These are phyloP conservation scores for Mortierella sp. DNA, from an alignment of 371 early-diverging fungal species.

Conservation along the genomic window DNA sequence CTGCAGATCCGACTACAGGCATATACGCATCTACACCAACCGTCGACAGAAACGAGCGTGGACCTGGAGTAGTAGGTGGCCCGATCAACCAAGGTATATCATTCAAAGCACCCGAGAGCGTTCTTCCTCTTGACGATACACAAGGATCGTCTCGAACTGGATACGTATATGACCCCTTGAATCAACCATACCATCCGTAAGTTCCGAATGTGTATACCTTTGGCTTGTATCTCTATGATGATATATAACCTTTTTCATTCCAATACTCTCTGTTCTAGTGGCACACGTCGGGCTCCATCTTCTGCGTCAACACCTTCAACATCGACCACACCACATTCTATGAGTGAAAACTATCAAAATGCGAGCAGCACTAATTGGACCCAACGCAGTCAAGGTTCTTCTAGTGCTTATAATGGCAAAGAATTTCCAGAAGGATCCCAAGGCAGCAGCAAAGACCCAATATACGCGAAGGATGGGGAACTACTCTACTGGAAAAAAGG, in stretches of 20 bases:
- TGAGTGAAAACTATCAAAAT: neutral
- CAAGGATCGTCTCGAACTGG: constrained; percentile 1
- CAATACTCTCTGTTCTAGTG: constrained; percentile 7
- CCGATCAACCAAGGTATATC: constrained; percentile 13
- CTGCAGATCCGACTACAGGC: constrained; percentile 32
- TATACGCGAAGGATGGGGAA: constrained; percentile 17
- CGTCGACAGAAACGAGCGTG: constrained; percentile 21
- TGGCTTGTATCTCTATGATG: too few species aligned
- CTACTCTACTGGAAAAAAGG: constrained; percentile 28
- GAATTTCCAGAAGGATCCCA: constrained; percentile 1
- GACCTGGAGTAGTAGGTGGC: constrained; percentile 13
- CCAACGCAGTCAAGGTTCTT: neutral
- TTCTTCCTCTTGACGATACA: neutral
- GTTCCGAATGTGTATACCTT: neutral
- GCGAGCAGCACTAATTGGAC: neutral
- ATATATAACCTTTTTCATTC: neutral
- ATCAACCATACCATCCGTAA: constrained; percentile 27
- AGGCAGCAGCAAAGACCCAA: neutral
- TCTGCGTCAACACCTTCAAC: neutral
- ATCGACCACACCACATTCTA: too few species aligned
- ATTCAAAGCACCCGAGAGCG: constrained; percentile 27
- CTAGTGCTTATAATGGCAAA: neutral
- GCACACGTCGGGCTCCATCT: constrained; percentile 21
- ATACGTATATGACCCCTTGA: constrained; percentile 12
- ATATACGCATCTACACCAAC: constrained; percentile 23